Percentiles rank a stretch among this genome's conserved stretches.
phyloP scores from a whole-genome alignment of 2,329 filamentous ascomycete genomes.

The Scytalidium lignicola region DNA sequence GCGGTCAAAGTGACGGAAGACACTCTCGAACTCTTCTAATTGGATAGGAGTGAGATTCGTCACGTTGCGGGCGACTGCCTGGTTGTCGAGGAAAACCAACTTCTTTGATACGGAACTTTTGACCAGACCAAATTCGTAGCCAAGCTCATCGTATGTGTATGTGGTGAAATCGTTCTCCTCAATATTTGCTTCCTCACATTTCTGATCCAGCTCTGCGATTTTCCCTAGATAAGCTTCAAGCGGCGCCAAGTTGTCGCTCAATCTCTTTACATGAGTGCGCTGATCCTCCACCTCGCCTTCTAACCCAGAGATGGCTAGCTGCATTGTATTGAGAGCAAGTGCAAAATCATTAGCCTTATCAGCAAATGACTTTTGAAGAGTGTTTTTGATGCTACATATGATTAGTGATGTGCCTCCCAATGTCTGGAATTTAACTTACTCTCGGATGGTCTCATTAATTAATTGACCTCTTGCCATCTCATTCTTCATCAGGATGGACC shows the following conservation, averaged over 20 bases:
- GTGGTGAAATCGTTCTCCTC: conserved; percentile 99
- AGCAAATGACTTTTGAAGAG: conserved; percentile 84
- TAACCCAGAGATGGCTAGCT: conserved; percentile 90
- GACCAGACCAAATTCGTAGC: conserved; percentile 88
- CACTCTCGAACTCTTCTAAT: conserved; percentile 95
- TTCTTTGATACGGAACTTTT: conserved; percentile 94
- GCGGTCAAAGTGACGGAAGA: conserved; percentile 96
- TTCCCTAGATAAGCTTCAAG: conserved; percentile 88
- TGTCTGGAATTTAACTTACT: conserved; percentile 47
- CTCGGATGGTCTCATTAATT: conserved; percentile 97
- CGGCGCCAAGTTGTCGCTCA: conserved; percentile 80
- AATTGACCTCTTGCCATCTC: conserved; percentile 87
- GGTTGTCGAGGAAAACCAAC: conserved; percentile 92
- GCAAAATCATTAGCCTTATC: conserved; percentile 99
- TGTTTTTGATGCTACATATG: conserved; percentile 76
- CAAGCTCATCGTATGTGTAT: conserved; percentile 94
- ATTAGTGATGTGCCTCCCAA: conserved; percentile 25
- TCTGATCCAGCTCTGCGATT: conserved; percentile 78
- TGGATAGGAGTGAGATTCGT: conserved; percentile 98
- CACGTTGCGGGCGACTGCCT: conserved; percentile 97
- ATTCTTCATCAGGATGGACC: conserved; percentile 71
- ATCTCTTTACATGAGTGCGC: conserved; percentile 75
- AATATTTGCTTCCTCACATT: conserved; percentile 94
- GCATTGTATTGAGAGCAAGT: conserved; percentile 88
- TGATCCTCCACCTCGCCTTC: conserved; percentile 97